Base-by-base conservation (phyloP, 805 yeast species). In the Nakazawaea pomicola region DNA sequence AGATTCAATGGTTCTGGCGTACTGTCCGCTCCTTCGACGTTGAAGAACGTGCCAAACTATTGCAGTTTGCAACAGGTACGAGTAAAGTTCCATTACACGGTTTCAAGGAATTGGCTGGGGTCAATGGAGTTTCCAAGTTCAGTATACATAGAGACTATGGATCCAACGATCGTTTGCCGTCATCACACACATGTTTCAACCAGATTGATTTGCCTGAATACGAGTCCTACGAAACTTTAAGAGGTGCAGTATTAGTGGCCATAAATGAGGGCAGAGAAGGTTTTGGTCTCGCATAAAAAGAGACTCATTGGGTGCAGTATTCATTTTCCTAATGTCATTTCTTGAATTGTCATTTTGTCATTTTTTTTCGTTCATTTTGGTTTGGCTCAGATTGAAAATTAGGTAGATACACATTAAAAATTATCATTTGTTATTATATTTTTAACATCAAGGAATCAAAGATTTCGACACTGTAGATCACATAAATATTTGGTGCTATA, bases 61-160 rank as follows among this genome's bases (percentile, higher is more conserved):
- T 93, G 44, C 99, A 93, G 58, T 93, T 93, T 68, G 91, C 95
- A 1, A 93, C 99, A 0, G 99, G 99, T 46, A 91, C 99, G 0
- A 82, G 95, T 47, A 89, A 90, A 60, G 98, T 93, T 7, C 99
- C 99, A 18, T 69, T 90, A 47, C 84, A 85, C 54, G 99, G 99
- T 1, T 93, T 93, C 58, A 83, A 84, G 51, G 95, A 83, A 52
- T 70, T 93, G 47, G 81, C 85, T 42, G 96, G 98, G 15, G 86
- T 89, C 47, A 78, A 79, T 54, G 97, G 96, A 2, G 72, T 80
- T 6, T 78, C 89, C 34, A 86, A 86, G 55, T 93, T 93, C 62
- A 80, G 85, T 46, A 86, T 93, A 44, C 96, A 88, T 56, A 73
- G 95, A 43, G 96, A 87, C 52, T 89, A 84, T 60, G 95, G 95